Evolutionary conservation across 148 eudicot species (phyloP).

Genomic region (Hydrangea macrophylla): DNA sequence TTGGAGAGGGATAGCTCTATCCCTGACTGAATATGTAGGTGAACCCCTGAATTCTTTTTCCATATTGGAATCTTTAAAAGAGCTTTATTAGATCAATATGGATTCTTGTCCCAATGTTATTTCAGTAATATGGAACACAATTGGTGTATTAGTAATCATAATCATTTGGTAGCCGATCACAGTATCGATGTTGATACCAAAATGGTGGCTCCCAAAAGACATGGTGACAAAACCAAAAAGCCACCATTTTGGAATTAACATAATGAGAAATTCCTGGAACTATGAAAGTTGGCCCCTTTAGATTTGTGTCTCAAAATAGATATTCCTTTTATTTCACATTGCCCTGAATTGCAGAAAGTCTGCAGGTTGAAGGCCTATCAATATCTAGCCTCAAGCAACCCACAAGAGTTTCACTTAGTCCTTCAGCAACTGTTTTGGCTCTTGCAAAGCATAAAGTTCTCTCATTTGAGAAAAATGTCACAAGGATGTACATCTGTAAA

Average conservation of each 20-base stretch:
- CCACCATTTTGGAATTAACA: background rate
- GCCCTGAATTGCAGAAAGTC: too few species aligned
- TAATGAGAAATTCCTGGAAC: background rate
- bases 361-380: constrained; percentile 1
- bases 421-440: background rate
- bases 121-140: too few species aligned
- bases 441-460: background rate
- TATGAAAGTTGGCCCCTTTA: background rate
- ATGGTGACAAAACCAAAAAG: constrained; percentile 1
- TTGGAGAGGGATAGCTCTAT: too few species aligned
- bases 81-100: too few species aligned
- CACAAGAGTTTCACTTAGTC: background rate
- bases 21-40: too few species aligned
- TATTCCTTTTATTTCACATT: too few species aligned
- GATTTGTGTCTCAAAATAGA: background rate
- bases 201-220: background rate
- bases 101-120: too few species aligned
- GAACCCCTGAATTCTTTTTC: too few species aligned
- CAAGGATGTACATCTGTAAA: background rate
- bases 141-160: too few species aligned
- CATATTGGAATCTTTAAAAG: too few species aligned
- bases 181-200: too few species aligned
- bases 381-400: background rate
- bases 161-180: too few species aligned
- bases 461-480: background rate